Conservation (phyloP, 345 rosid genomes). For the Melaleuca alternifolia region DNA sequence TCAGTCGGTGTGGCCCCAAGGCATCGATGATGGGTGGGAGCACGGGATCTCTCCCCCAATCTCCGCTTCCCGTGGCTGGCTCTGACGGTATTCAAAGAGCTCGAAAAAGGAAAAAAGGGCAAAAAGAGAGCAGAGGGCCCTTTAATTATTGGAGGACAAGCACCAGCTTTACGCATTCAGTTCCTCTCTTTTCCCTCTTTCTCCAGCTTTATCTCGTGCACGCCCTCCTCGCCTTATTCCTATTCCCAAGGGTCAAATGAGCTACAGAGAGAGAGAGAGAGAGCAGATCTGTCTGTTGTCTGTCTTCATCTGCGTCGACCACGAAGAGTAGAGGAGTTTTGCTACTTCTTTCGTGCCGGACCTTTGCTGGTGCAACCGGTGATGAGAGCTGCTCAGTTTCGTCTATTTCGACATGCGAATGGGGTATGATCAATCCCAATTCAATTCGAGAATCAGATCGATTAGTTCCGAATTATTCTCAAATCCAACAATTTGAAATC, state of each 20-base stretch:
- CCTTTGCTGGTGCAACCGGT: too few relatives aligned
- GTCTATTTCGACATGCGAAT: too few relatives aligned
- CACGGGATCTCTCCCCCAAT: not conserved
- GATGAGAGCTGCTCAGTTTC: too few relatives aligned
- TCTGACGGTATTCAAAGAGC: not conserved
- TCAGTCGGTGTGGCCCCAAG: not conserved
- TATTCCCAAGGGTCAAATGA: not conserved
- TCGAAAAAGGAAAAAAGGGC: not conserved
- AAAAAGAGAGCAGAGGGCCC: not conserved
- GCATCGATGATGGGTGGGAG: not conserved
- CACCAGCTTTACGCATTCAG: not conserved
- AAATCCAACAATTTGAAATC: too few relatives aligned
- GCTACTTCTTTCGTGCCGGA: too few relatives aligned
- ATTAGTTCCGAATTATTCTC: too few relatives aligned
- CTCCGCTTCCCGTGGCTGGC: not conserved
- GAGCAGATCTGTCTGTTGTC: too few relatives aligned
- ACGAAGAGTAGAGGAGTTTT: too few relatives aligned
- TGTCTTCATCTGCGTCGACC: too few relatives aligned
- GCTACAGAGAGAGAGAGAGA: not conserved
- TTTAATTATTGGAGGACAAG: not conserved
- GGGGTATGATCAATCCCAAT: too few relatives aligned
- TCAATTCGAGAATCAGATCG: too few relatives aligned
- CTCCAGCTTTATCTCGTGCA: not conserved
- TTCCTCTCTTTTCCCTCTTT: not conserved
- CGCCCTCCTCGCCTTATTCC: not conserved